Conservation (phyloP, 495 filamentous ascomycete genomes). For the Thozetella sp. region DNA sequence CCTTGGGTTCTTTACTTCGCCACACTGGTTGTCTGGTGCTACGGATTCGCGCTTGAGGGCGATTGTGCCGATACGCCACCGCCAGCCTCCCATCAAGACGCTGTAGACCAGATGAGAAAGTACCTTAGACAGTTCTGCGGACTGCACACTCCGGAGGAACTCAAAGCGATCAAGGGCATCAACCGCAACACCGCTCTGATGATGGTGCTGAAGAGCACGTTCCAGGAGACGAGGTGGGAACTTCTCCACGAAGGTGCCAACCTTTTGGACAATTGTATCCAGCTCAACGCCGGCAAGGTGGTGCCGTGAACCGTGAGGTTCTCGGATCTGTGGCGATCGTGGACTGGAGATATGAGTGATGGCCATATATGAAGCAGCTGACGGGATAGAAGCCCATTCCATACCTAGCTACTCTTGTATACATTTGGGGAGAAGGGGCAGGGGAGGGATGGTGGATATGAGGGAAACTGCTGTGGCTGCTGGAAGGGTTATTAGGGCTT, state of each 20-base stretch:
- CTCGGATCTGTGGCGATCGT: background rate
- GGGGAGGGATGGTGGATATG: background rate
- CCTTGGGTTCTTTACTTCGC: conserved; percentile 99
- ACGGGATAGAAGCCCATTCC: too few species aligned
- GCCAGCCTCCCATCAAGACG: conserved; percentile 60
- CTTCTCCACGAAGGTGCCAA: conserved; percentile 83
- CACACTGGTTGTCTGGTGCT: conserved; percentile 90
- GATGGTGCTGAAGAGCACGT: conserved; percentile 79
- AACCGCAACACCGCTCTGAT: conserved; percentile 85
- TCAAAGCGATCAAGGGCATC: conserved; percentile 72
- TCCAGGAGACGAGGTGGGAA: conserved; percentile 86
- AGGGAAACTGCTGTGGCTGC: background rate
- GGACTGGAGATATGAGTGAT: background rate
- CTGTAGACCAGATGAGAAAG: conserved; percentile 74
- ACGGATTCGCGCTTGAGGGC: conserved; percentile 91
- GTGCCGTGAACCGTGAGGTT: conserved; percentile 9
- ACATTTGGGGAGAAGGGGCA: background rate
- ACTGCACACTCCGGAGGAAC: conserved; percentile 78
- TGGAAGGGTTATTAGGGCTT: too few species aligned
- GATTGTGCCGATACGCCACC: conserved; percentile 53
- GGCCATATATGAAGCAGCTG: background rate
- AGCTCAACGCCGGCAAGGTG: conserved; percentile 42
- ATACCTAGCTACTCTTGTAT: background rate
- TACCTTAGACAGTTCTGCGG: conserved; percentile 76
- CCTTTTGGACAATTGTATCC: conserved; percentile 78